Conservation (phyloP, 106 monocot genomes). For the Narthecium ossifragum region DNA sequence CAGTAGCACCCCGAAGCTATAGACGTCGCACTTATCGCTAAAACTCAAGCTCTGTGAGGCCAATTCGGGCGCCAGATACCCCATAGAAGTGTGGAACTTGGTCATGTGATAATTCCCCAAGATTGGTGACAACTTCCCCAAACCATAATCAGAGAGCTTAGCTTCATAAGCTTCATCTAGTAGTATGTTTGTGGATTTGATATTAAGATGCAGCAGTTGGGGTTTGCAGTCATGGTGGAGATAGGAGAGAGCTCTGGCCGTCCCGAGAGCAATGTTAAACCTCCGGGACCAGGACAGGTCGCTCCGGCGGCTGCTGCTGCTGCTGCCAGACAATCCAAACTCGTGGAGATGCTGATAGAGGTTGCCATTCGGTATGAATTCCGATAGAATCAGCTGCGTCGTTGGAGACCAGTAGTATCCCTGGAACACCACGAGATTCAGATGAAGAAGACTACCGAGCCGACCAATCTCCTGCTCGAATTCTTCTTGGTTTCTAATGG, state of each 20-base stretch:
- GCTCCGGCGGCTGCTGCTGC: constrained; percentile 19
- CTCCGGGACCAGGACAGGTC: constrained; percentile 71
- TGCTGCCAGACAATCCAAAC: constrained; percentile 11
- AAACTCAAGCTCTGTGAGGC: constrained; percentile 71
- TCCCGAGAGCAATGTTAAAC: constrained; percentile 65
- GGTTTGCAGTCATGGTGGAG: constrained; percentile 98
- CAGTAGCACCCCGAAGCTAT: constrained; percentile 86
- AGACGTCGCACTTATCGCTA: constrained; percentile 92
- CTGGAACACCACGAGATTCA: constrained; percentile 68
- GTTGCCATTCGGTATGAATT: constrained; percentile 66
- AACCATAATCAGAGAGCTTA: constrained; percentile 85
- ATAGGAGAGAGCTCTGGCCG: constrained; percentile 76
- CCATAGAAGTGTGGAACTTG: constrained; percentile 63
- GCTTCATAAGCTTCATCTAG: constrained; percentile 59
- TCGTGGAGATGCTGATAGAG: constrained; percentile 87
- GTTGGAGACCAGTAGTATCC: constrained; percentile 90
- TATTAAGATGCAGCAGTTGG: constrained; percentile 80
- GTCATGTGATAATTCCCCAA: constrained; percentile 36
- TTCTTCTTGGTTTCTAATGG: constrained; percentile 81
- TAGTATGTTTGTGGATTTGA: constrained; percentile 86
- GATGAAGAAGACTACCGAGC: constrained; percentile 63
- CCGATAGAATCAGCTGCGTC: constrained; percentile 76
- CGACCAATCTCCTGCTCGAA: constrained; percentile 86
- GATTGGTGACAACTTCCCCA: constrained; percentile 73
- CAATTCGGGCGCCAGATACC: constrained; percentile 89